Base-by-base conservation (phyloP, 768 basidiomycete genomes). In the Ramaria sp. region DNA sequence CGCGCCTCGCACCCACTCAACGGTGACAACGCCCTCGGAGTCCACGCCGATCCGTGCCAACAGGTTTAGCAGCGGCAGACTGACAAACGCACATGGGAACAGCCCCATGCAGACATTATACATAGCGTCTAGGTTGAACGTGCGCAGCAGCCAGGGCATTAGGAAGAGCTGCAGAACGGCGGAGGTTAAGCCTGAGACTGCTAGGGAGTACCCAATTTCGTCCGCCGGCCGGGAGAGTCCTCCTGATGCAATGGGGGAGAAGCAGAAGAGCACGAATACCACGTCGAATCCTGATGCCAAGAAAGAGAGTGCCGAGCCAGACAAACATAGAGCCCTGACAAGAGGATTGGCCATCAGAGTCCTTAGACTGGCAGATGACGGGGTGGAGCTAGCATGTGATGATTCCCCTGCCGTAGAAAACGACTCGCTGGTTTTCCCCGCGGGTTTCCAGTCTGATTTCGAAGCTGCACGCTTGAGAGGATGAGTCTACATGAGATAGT, bases 231-330 rank as follows among this genome's bases (percentile, higher is more conserved):
- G 79, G 8, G 72, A 70, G 0, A 85, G 67, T 0, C 84, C 83
- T 22, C 83, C 84, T 2, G 68, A 62, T 34, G 69, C 58, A 39
- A 85, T 64, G 12, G 79, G 72, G 15, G 83, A 79, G 63, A 82
- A 86, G 56, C 78, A 82, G 60, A 79, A 83, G 30, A 85, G 70
- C 12, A 83, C 80, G 59, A 85, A 85, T 7, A 82, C 76, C 13
- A 81, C 78, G 47, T 83, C 82, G 56, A 82, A 86, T 0, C 75
- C 74, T 0, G 77, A 78, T 8, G 68, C 37, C 57, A 77, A 69
- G 66, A 81, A 83, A 44, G 70, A 71, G 10, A 83, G 68, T 1
- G 73, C 71, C 56, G 70, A 74, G 2, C 77, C 79, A 34, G 80
- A 82, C 37, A 70, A 57, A 45, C 76, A 73, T 38, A 83, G 61